phyloP scores from a whole-genome alignment of 805 yeast species.

The Nakazawaea siamensis region DNA sequence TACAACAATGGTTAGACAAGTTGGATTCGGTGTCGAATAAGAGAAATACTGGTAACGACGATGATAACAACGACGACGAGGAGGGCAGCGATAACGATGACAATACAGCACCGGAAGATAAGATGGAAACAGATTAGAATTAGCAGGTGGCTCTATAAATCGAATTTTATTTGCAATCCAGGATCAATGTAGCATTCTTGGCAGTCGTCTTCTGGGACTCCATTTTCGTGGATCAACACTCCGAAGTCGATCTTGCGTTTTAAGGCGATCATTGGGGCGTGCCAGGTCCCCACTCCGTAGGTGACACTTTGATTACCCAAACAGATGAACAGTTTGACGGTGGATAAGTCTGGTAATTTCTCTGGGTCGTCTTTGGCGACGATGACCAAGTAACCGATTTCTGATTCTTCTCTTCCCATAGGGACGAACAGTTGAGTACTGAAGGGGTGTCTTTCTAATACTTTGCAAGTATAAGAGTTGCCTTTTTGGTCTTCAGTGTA shows the following conservation, averaged over 20 bases:
- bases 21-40: slow-evolving; percentile 59
- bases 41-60: slow-evolving; percentile 34
- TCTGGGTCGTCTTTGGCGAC: slow-evolving; percentile 52
- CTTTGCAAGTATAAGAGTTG: slow-evolving; percentile 43
- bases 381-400: slow-evolving; percentile 64
- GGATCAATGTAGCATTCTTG: slow-evolving; percentile 70
- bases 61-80: slow-evolving; percentile 21
- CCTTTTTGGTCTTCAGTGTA: slow-evolving; percentile 6
- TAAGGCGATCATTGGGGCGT: slow-evolving; percentile 91
- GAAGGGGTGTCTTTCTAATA: slow-evolving; percentile 84
- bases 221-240: slow-evolving; percentile 83
- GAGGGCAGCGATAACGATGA: slow-evolving; percentile 17
- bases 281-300: slow-evolving; percentile 84
- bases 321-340: slow-evolving; percentile 62
- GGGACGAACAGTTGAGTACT: slow-evolving; percentile 90
- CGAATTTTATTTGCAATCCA: slow-evolving; percentile 33
- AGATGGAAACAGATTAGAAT: slow-evolving; percentile 20
- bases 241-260: slow-evolving; percentile 70
- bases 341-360: slow-evolving; percentile 51
- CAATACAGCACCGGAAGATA: slow-evolving; percentile 5
- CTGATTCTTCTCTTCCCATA: slow-evolving; percentile 52
- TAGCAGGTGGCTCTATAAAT: slow-evolving; percentile 2
- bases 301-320: slow-evolving; percentile 85
- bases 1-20: slow-evolving; percentile 72
- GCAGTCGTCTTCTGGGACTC: slow-evolving; percentile 70